Conservation (phyloP, 2,329 filamentous ascomycete species). For the Aspergillus carbonarius region DNA sequence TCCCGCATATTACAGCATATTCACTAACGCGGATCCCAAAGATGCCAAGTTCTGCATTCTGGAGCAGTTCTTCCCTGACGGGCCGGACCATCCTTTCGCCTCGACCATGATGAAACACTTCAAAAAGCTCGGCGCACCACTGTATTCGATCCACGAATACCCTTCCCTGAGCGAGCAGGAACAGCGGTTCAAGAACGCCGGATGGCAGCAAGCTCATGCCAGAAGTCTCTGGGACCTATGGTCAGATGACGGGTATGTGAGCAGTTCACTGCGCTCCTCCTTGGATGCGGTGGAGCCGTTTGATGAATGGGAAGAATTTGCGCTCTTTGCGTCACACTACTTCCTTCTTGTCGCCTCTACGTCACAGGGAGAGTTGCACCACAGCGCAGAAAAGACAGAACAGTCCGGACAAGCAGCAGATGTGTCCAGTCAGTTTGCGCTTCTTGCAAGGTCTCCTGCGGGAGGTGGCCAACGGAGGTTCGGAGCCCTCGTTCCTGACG, state of each 20-base stretch:
- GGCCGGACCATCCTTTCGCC: slow-evolving; percentile 77
- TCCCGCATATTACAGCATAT: neutral
- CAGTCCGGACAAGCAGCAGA: neutral
- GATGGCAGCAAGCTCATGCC: slow-evolving; percentile 64
- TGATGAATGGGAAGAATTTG: slow-evolving; percentile 95
- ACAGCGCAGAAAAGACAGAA: neutral
- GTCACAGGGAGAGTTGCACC: neutral
- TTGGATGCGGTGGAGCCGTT: slow-evolving; percentile 78
- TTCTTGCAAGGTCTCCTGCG: slow-evolving; percentile 26
- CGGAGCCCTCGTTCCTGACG: slow-evolving; percentile 53
- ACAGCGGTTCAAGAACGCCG: slow-evolving; percentile 65
- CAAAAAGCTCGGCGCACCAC: slow-evolving; percentile 72
- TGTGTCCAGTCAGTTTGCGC: slow-evolving; percentile 16
- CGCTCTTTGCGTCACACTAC: slow-evolving; percentile 81
- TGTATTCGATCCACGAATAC: slow-evolving; percentile 72
- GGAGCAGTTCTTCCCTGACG: slow-evolving; percentile 81
- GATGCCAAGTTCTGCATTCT: slow-evolving; percentile 78
- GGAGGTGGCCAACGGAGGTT: slow-evolving; percentile 58
- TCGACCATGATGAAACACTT: slow-evolving; percentile 83
- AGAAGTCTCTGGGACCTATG: slow-evolving; percentile 81
- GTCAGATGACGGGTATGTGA: slow-evolving; percentile 67
- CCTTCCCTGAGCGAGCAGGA: slow-evolving; percentile 65
- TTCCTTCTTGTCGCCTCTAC: slow-evolving; percentile 69
- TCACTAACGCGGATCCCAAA: slow-evolving; percentile 14
- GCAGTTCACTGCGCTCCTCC: slow-evolving; percentile 55